Base-by-base conservation (phyloP, 768 basidiomycete genomes). In the Tylopilus intermedius region DNA sequence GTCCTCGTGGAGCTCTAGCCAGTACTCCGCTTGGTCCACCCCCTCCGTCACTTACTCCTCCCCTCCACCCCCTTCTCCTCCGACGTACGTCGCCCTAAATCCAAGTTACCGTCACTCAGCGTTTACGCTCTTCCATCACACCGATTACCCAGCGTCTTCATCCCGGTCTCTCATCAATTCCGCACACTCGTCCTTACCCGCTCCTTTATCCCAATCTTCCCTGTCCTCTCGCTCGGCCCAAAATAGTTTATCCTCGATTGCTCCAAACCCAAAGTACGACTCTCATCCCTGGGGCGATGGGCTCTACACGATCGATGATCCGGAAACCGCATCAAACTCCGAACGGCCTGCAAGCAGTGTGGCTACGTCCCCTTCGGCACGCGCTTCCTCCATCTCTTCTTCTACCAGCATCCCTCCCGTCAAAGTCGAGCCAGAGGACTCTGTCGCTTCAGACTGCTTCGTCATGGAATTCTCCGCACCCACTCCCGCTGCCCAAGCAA, bases 381-480 rank as follows among this genome's bases (percentile, higher is more conserved):
- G 67, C 58, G 63, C 67, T 14, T 67, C 67, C n/a, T 70, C 67
- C 50, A 66, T 67, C 54, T 54, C 63, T n/a, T 61, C 70, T 37
- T 61, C 69, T 32, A 30, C 58, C 45, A 61, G 68, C 47, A 47
- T 67, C 27, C 58, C 59, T 33, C 63, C 58, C n/a, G 67, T 71
- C 0, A 69, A 69, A 47, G 55, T 64, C 15, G 68, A 69, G 13
- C 69, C 62, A 18, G 70, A 70, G 21, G 68, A 69, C 22, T 4
- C 57, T 9, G 48, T 51, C 5, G 38, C 58, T 8, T 41, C 67
- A 8, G 67, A 68, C 15, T 69, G 67, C 53, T 69, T 69, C 29
- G 69, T 69, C 53, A 69, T 69, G 70, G 68, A 69, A 41, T 69
- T 69, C 47, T 68, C 70, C 7, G 50, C 66, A 9, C 32, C 62